Base-by-base conservation (phyloP, 768 basidiomycete species). In the Sporobolomyces pararoseus region DNA sequence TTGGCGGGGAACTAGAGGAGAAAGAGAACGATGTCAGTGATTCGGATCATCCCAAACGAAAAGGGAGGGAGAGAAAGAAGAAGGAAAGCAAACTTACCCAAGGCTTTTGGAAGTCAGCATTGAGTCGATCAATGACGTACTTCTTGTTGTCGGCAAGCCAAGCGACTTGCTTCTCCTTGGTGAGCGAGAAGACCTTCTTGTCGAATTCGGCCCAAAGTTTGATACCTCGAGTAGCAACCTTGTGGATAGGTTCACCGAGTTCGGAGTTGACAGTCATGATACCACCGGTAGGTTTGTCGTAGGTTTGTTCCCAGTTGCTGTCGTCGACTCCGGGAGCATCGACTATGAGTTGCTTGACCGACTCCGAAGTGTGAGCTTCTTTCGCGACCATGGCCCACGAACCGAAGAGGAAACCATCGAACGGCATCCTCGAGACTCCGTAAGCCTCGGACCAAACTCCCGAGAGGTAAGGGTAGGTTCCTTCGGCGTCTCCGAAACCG, bases 151-250 rank as follows among this genome's bases (percentile, higher is more conserved):
- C 89, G 50, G 83, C 82, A 73, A 98, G 83, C 95, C 95, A 99
- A 1, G 85, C 84, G 19, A 80, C 84, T 54, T 95, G 88, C 84
- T 99, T 99, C 82, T 98, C 96, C 82, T 93, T 91, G 14, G 95
- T 88, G 75, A 97, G 80, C 79, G 88, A 89, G 85, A 98, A 99
- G 65, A 99, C 89, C 29, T 88, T 91, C 73, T 60, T 50, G 77
- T 99, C 96, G 78, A 97, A 97, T 82, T 98, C 94, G 80, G 93
- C 92, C 96, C 96, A 99, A 49, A 99, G 84, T 83, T 90, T 97
- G 80, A 99, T 91, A 42, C 86, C 96, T 55, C 96, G 89, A 49
- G 88, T 99, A 39, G 96, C 94, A 78, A 99, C 90, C 83, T 99
- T 99, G 83, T 99, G 96, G 76, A 98, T 98, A 16, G 96, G 96